A percentile compares a stretch with the other conserved stretches of the same genome.
Evolutionary conservation across 768 basidiomycete genomes (phyloP).

Genomic region (Tylopilus sp.): DNA sequence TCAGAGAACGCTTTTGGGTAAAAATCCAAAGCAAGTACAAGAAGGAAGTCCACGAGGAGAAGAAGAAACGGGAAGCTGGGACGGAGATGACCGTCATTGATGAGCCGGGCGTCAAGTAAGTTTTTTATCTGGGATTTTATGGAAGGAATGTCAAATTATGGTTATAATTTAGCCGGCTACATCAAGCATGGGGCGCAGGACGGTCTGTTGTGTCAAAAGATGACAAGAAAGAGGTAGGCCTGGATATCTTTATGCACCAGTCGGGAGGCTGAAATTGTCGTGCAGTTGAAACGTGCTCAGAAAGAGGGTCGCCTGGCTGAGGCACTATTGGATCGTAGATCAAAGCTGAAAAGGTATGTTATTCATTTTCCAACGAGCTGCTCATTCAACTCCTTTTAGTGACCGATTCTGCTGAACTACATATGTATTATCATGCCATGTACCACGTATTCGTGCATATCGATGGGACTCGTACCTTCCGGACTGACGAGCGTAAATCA

Average conservation of each 20-base stretch:
- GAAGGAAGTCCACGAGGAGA: constrained; percentile 75
- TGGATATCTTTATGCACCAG: background rate
- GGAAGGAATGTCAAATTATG: constrained; percentile 1
- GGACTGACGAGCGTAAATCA: constrained; percentile 4
- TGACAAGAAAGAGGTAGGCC: constrained; percentile 70
- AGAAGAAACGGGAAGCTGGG: constrained; percentile 62
- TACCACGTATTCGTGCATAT: constrained; percentile 16
- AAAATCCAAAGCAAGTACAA: constrained; percentile 90
- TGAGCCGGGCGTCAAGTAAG: constrained; percentile 73
- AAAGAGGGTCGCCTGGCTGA: constrained; percentile 82
- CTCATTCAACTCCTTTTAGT: constrained; percentile 22
- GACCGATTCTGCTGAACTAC: constrained; percentile 43
- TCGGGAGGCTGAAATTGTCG: constrained; percentile 5
- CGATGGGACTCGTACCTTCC: constrained; percentile 11
- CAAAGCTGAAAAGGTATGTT: constrained; percentile 77
- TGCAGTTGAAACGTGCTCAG: constrained; percentile 70
- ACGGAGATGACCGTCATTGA: constrained; percentile 54
- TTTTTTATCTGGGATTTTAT: constrained; percentile 15
- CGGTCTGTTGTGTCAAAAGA: constrained; percentile 62
- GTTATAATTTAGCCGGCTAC: constrained; percentile 48
- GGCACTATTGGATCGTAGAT: constrained; percentile 71
- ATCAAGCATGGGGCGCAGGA: constrained; percentile 86
- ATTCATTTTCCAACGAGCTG: background rate
- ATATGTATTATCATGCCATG: constrained; percentile 10
- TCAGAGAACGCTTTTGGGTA: constrained; percentile 82